Conservation (phyloP, 164 flowering plant genomes). For the Liquidambar formosana region DNA sequence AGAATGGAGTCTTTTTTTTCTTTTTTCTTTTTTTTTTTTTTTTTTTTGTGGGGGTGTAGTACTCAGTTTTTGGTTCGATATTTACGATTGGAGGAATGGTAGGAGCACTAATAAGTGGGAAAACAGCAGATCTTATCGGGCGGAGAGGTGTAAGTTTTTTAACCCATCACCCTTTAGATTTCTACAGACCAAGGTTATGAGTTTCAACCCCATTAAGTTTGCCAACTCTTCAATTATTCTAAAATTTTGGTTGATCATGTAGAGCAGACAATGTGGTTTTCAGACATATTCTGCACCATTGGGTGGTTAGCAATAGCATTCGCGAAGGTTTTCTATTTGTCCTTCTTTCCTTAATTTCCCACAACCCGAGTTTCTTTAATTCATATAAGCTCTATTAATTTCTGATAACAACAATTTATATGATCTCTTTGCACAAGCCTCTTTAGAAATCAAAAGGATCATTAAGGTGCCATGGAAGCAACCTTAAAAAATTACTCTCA, state of each 20-base stretch:
- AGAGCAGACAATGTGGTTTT: slow-evolving; percentile 31
- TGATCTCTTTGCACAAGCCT: no score
- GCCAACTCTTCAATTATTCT: neutral
- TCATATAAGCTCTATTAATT: no score
- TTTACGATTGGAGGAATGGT: slow-evolving; percentile 27
- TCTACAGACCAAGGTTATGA: no score
- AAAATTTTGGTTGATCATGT: neutral
- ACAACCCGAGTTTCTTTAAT: no score
- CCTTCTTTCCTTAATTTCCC: no score
- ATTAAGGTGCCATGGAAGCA: no score
- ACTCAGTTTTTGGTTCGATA: slow-evolving; percentile 32
- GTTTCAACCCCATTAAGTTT: neutral
- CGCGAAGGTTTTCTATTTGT: slow-evolving; percentile 16
- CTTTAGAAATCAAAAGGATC: no score
- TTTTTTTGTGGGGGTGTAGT: slow-evolving; percentile 14
- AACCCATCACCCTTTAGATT: no score
- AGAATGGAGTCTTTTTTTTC: no score
- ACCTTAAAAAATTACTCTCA: no score
- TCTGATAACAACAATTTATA: neutral
- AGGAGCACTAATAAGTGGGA: slow-evolving; percentile 22
- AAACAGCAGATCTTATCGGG: slow-evolving; percentile 24
- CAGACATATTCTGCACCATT: slow-evolving; percentile 18
- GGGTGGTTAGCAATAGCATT: slow-evolving; percentile 30
- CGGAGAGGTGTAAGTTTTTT: slow-evolving; percentile 33
- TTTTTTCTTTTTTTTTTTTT: no score